Conservation (phyloP, 441 rosid genomes). For the Euphorbia celastroides region DNA sequence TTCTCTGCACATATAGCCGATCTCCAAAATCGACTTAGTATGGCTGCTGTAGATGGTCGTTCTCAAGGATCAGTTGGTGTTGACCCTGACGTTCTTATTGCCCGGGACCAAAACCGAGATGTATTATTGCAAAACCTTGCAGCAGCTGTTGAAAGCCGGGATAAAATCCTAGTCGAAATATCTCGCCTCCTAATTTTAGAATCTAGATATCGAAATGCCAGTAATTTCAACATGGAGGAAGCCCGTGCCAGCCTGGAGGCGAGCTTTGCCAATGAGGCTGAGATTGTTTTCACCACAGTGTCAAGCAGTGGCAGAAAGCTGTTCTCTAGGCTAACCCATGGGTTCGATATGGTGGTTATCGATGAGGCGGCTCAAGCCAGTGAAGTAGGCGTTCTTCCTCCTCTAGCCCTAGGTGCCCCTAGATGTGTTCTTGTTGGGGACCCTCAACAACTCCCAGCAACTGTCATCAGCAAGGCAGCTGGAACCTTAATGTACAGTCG, state of each 20-base stretch:
- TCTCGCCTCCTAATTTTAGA: conserved; percentile 91
- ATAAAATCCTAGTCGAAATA: conserved; percentile 94
- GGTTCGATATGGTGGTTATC: conserved; percentile 98
- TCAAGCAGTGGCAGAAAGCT: conserved; percentile 98
- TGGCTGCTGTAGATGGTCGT: conserved; percentile 69
- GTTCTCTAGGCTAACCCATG: conserved; percentile 97
- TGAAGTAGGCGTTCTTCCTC: conserved; percentile 96
- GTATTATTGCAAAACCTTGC: conserved; percentile 82
- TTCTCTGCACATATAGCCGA: conserved; percentile 75
- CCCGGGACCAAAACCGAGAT: conserved; percentile 90
- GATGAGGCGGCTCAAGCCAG: conserved; percentile 99
- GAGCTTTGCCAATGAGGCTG: conserved; percentile 98
- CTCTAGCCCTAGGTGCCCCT: conserved; percentile 97
- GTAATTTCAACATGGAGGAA: conserved; percentile 86
- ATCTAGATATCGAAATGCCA: conserved; percentile 64
- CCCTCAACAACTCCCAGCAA: conserved; percentile 99
- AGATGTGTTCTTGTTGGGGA: conserved; percentile 99
- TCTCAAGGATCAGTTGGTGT: conserved; percentile 98
- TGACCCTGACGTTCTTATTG: conserved; percentile 89
- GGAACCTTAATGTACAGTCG: conserved; percentile 92
- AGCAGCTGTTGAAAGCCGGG: conserved; percentile 90
- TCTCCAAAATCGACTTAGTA: conserved; percentile 68
- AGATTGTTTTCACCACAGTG: conserved; percentile 98
- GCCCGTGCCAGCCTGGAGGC: conserved; percentile 98
- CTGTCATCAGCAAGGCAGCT: conserved; percentile 97